Evolutionary conservation across 2,329 filamentous ascomycete genomes (phyloP), one percentile per base, ranked within the genome.

Genomic region (Xylariaceae sp.): DNA sequence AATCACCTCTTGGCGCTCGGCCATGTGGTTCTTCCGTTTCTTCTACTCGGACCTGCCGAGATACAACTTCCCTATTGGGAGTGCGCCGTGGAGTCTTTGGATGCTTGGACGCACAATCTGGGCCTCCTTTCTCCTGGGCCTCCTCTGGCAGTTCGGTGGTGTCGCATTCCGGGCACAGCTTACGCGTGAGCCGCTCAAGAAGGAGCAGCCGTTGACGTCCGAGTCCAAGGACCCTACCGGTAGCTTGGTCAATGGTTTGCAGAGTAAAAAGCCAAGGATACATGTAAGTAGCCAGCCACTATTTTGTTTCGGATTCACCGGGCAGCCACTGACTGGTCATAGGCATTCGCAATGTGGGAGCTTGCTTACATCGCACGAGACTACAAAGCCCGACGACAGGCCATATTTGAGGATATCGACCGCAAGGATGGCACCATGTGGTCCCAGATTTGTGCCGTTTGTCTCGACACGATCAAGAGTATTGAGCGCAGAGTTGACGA

Each of bases 201-300:
- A 89, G 65, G 87, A 83, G n/a, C 83, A 87, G 68, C 92, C 92
- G 3, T 82, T 97, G 58, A 96, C 91, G 0, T 82, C 83, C 15
- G 89, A 93, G 65, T 90, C 91, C 13, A 94, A 90, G 70, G 92
- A 97, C 73, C 90, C 93, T 0, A 97, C 96, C 69, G 92, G 91
- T 41, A 96, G 90, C 71, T 79, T 97, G 34, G 73, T 97, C 53
- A 91, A 87, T 58, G 93, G 93, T 0, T 74, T 97, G 51, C 92
- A 87, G 71, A 88, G 88, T 64, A 94, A 92, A 75, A 94, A 93
- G 73, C 80, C 90, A 7, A 80, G 89, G 8, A 85, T 90, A 61
- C 87, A 84, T 74, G 88, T 88, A 75, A 67, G 79, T 71, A 11
- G 10, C 30, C 10, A 11, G 23, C 6, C 2, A 13, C 11, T 4